Conservation (phyloP, 1,139 yeast species). For the Insectozyma bohioensis region DNA sequence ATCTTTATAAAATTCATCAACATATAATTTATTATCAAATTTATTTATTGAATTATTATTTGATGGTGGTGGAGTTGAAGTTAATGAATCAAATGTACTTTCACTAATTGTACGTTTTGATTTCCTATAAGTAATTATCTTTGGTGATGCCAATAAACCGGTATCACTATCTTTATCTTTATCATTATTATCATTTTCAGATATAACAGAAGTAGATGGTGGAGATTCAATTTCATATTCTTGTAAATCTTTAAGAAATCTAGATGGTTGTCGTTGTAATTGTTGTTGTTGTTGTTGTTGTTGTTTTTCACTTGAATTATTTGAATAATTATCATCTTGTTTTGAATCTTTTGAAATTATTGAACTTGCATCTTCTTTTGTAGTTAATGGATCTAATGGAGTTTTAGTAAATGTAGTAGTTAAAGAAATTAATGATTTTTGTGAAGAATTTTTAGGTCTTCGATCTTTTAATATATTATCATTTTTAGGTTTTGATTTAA, state of each 20-base stretch:
- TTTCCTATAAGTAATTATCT: slow-evolving; percentile 49
- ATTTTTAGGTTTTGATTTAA: too few species aligned
- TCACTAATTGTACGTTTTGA: slow-evolving; percentile 36
- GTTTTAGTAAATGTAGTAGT: slow-evolving; percentile 42
- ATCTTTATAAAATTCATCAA: slow-evolving; percentile 36
- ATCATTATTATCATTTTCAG: slow-evolving; percentile 9
- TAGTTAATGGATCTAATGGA: slow-evolving; percentile 62
- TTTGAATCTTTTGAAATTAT: slow-evolving; percentile 34
- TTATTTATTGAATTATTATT: slow-evolving; percentile 19
- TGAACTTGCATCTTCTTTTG: slow-evolving; percentile 53
- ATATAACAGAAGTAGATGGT: slow-evolving; percentile 2
- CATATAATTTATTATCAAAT: slow-evolving; percentile 35
- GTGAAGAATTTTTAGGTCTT: too few species aligned
- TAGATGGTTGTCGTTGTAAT: slow-evolving; percentile 2
- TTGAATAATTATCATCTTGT: slow-evolving; percentile 6
- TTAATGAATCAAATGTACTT: slow-evolving; percentile 25
- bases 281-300: slow-evolving; percentile 3
- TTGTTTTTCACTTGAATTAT: slow-evolving; percentile 3
- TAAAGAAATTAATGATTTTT: slow-evolving; percentile 27
- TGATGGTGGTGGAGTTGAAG: slow-evolving; percentile 7
- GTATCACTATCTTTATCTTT: slow-evolving; percentile 1
- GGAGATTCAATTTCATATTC: slow-evolving; percentile 10
- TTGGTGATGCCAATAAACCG: slow-evolving; percentile 32
- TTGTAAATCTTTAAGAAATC: slow-evolving; percentile 13
- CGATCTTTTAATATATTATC: too few species aligned